Evolutionary conservation across 768 basidiomycete species (phyloP), one percentile per base, ranked within the genome.

Genomic region (Tricholoma hemisulphureum): DNA sequence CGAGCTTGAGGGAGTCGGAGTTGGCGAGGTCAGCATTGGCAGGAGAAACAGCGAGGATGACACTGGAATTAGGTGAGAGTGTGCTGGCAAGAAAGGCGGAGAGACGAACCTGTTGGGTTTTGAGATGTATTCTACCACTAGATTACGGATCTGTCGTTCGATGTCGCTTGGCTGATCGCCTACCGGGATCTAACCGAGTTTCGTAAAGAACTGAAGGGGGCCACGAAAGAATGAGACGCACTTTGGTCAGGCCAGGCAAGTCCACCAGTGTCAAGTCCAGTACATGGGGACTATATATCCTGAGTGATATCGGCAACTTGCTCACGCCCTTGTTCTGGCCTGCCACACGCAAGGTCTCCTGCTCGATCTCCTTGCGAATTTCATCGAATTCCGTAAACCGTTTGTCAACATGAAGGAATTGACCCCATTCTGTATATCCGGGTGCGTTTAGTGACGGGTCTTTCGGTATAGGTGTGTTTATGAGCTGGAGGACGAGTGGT

Each of bases 11-110:
- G 2, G 97, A 89, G 71, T 98, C 97, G 0, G 97, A 98, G 71
- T 98, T 99, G 68, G 97, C 97, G 56, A 99, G 86, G 72, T 99
- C 97, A 56, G 98, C 96, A 69, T 99, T 99, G 28, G 97, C 97
- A 8, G 94, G 86, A 2, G 97, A 98, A 7, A 99, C 95, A 23
- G 97, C 90, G 48, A 99, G 87, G 64, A 99, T 95, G 59, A 99
- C 95, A 62, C 95, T 96, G 51, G 10, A 18, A 39, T 11, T 51
- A 39, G 32, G 55, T 37, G 55, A 24, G 56, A 57, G 31, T 35
- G n/a, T n/a, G 14, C 35, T 16, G 14, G 35, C 31, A 46, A 23
- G 32, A 8, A 56, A 11, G 23, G 24, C 10, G 37, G 23, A 26
- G 21, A 39, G 18, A 67, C 82, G 53, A 60, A 95, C 95, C 93